Base-by-base conservation (phyloP, 768 basidiomycete species). In the Serendipita vermifera region DNA sequence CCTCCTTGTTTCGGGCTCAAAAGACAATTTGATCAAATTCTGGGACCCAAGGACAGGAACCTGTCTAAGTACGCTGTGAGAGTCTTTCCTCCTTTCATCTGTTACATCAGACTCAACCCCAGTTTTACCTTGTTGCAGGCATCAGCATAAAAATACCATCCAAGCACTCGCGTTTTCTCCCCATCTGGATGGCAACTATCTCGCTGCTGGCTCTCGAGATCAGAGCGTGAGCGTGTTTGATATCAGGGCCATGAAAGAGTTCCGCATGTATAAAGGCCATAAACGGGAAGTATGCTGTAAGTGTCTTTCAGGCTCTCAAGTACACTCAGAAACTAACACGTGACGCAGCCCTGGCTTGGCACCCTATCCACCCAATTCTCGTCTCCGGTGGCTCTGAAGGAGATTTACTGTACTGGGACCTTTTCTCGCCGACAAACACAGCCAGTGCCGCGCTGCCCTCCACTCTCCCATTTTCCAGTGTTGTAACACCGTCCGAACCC, bases 1-100 rank as follows among this genome's bases (percentile, higher is more conserved):
- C 6, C 74, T 99, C 6, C 77, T 99, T 20, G 91, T 87, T 3
- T 92, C 89, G 2, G 96, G 96, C 24, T 90, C 88, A 63, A 98
- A 98, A 70, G 96, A 99, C 70, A 96, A 97, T 68, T 80, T 90
- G 62, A 90, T 98, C 70, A 98, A 98, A 64, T 99, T 99, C 71
- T 99, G 96, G 96, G 96, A 99, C 67, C 96, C 96, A 20, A 77
- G 96, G 33, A 90, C 89, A 7, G 89, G 87, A 33, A 92, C 87
- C 0, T 81, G 83, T 7, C 76, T 99, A 5, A 89, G 90, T 3
- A 96, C 93, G 0, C 71, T 97, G 92, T 93, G 66, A 59, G n/a
- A n/a, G 84, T 70, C 17, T 17, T 43, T 39, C 27, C 53, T 3
- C 57, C 14, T 26, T 27, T 5, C 33, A 29, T 26, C 15, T 32